Evolutionary conservation across 2,329 filamentous ascomycete genomes (phyloP).

Genomic region (Talaromyces sp.): DNA sequence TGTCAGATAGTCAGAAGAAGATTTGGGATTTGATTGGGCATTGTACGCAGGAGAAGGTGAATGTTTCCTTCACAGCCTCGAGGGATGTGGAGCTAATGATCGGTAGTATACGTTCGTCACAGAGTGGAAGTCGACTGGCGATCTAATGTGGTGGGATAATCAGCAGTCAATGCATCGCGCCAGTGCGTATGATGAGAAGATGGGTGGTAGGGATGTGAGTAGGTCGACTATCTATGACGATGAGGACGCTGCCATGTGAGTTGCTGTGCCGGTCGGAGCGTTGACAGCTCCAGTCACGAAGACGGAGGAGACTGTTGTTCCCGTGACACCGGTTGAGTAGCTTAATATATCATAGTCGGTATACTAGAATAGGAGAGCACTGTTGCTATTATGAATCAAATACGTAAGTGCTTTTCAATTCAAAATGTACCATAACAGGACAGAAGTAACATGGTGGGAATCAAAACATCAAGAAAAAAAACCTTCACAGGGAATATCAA

Average conservation of each 20-base stretch:
- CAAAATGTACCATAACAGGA: slow-evolving; percentile 10
- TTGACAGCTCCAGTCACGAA: neutral
- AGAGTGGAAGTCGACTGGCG: neutral
- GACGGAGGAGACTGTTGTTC: neutral
- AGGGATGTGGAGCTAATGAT: neutral
- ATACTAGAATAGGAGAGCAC: neutral
- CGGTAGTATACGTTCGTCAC: neutral
- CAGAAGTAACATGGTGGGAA: slow-evolving; percentile 18
- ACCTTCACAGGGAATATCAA: neutral
- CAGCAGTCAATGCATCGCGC: neutral
- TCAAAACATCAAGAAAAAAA: slow-evolving; percentile 10
- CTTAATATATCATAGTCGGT: neutral
- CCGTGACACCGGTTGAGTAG: neutral
- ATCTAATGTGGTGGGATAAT: neutral
- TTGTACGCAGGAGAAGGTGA: neutral
- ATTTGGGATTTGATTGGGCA: neutral
- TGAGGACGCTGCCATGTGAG: neutral
- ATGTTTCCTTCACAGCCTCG: neutral
- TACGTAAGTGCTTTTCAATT: slow-evolving; percentile 14
- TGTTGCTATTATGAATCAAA: neutral
- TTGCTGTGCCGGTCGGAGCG: neutral
- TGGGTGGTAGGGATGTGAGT: neutral
- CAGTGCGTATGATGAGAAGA: neutral
- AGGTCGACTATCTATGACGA: neutral
- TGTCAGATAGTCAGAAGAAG: neutral